phyloP scores from a whole-genome alignment of 352 stramenopile species.

The Phytophthora vignae region DNA sequence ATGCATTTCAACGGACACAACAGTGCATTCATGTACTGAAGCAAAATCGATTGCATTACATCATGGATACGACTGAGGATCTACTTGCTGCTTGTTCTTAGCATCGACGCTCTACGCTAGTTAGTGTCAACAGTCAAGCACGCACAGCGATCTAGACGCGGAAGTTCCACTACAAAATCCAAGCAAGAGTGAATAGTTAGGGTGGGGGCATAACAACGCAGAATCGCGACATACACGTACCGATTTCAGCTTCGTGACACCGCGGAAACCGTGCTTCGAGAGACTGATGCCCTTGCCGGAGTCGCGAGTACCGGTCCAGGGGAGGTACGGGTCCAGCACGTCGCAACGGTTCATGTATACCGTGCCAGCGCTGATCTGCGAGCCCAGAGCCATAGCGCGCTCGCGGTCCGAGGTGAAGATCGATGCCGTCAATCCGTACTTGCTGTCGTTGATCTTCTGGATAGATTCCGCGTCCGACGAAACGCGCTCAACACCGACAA shows the following conservation, averaged over 20 bases:
- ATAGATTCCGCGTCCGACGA: slow-evolving; percentile 78
- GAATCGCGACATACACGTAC: slow-evolving; percentile 35
- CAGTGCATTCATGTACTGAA: no score
- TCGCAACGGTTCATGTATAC: slow-evolving; percentile 91
- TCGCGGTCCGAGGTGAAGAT: slow-evolving; percentile 77
- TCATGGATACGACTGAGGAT: not conserved
- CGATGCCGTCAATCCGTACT: slow-evolving; percentile 80
- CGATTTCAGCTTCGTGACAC: slow-evolving; percentile 83
- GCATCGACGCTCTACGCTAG: not conserved
- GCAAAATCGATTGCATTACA: not conserved
- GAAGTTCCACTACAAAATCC: slow-evolving; percentile 68
- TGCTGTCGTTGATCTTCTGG: slow-evolving; percentile 80
- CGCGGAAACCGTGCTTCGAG: slow-evolving; percentile 84
- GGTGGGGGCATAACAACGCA: not conserved
- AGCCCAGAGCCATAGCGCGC: slow-evolving; percentile 59
- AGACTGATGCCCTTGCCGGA: slow-evolving; percentile 86
- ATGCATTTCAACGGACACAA: not conserved
- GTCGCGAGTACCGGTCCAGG: slow-evolving; percentile 83
- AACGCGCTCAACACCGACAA: slow-evolving; percentile 80
- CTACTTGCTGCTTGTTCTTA: slow-evolving; percentile 4
- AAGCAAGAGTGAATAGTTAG: slow-evolving; percentile 20
- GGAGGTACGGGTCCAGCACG: slow-evolving; percentile 79
- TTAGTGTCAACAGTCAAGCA: slow-evolving; percentile 4
- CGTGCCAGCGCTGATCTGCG: slow-evolving; percentile 74
- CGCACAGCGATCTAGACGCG: slow-evolving; percentile 49